Evolutionary conservation across 495 filamentous ascomycete species (phyloP), one percentile per base, ranked within the genome.

Genomic region (Penicillium angulare): DNA sequence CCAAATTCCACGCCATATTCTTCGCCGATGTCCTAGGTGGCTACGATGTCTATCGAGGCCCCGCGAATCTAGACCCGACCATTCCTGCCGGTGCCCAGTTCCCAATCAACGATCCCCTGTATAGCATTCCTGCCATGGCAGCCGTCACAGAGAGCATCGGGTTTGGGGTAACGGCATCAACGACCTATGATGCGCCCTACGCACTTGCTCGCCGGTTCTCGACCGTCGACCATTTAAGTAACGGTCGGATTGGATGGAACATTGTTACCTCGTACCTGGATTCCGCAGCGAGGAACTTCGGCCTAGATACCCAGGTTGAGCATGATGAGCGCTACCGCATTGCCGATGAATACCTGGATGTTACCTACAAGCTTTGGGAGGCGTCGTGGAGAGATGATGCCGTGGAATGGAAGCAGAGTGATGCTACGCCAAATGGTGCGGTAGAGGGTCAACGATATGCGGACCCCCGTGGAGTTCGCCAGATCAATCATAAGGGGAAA

Each of bases 301-400:
- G 81, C 17, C 66, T 73, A 5, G 61, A 74, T n/a, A 75, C 81
- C 22, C 83, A 87, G 65, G 56, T 73, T 20, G 64, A 80, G 67
- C 86, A 87, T 55, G 84, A 87, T 53, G 82, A 87, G 60, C 75
- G 85, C 38, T 87, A 88, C 63, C 76, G 72, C 24, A 78, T 81
- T 53, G 84, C 83, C 1, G 79, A 86, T 38, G 86, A 89, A 57
- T 89, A 87, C 60, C 63, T 88, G 43, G 67, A 76, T 20, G 82
- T 88, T 17, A 77, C 85, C 33, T 88, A 88, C 68, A 86, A 86
- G 61, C 76, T 89, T 9, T 80, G 79, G 66, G 79, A 87, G 52
- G 80, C 77, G 13, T 86, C 81, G 0, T 88, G 83, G 83, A 68
- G 82, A 20, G 80, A 86, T 47, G 85, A 85, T 42, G 83, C 85